Conservation (phyloP, 108 stramenopile species). For the Nitzschia sp. region DNA sequence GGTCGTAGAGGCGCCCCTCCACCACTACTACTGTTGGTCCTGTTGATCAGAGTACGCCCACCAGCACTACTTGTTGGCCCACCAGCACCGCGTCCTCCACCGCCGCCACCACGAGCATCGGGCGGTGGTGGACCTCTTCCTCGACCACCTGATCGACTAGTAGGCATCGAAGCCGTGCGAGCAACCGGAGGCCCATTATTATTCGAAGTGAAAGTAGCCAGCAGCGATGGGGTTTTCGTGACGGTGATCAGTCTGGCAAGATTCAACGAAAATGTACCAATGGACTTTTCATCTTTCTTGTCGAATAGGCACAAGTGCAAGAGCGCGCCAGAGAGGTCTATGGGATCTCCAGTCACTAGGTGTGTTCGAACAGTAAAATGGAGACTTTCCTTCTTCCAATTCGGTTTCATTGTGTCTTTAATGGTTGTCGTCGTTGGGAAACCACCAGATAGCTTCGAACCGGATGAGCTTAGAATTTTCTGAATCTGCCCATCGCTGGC, state of each 20-base stretch:
- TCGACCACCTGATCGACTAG: too few species aligned
- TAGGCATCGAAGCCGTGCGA: too few species aligned
- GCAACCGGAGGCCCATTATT: too few species aligned
- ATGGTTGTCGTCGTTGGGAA: conserved; percentile 18
- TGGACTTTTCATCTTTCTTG: conserved; percentile 2
- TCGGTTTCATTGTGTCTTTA: conserved; percentile 22
- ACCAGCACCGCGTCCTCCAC: too few species aligned
- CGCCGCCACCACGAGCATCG: too few species aligned
- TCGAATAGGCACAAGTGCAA: conserved; percentile 37
- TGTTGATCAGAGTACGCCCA: too few species aligned
- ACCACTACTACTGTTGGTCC: too few species aligned
- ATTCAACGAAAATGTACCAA: conserved; percentile 46
- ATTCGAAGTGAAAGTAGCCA: too few species aligned
- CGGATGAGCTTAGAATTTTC: neutral
- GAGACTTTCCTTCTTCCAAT: conserved; percentile 40
- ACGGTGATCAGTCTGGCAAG: conserved; percentile 31
- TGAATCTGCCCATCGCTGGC: neutral
- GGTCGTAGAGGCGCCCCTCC: too few species aligned
- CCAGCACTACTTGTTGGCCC: too few species aligned
- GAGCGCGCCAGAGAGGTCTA: conserved; percentile 42
- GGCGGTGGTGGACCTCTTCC: too few species aligned
- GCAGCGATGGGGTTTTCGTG: conserved; percentile 3
- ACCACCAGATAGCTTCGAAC: neutral
- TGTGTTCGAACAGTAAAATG: conserved; percentile 39
- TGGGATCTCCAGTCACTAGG: conserved; percentile 19